Percentiles rank a stretch among this genome's conserved stretches.
Conservation (phyloP, 805 yeast genomes). For the Danielia reshetovae region DNA sequence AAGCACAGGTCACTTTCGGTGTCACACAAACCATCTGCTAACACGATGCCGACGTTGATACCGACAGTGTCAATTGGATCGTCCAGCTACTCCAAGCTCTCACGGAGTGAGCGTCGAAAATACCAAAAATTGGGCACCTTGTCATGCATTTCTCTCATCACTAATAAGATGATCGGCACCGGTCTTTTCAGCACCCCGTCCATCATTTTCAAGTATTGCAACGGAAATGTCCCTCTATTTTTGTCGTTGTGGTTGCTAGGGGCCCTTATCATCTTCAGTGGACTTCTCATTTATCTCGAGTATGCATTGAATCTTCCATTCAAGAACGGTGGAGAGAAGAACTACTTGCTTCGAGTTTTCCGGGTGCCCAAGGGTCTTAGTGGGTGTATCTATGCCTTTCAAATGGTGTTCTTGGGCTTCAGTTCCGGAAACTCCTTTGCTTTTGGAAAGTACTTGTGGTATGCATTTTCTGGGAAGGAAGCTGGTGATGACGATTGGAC, state of each 20-base stretch:
- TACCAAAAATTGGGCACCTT: conserved; percentile 21
- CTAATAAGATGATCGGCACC: conserved; percentile 71
- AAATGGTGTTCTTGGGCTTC: conserved; percentile 55
- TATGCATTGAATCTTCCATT: conserved; percentile 39
- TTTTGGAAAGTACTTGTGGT: conserved; percentile 56
- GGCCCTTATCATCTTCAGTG: conserved; percentile 35
- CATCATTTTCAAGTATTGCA: conserved; percentile 50
- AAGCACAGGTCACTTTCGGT: neutral
- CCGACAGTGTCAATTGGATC: conserved; percentile 9
- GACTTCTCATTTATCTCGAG: conserved; percentile 38
- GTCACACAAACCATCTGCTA: neutral
- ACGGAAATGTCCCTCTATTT: conserved; percentile 36
- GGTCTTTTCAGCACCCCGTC: conserved; percentile 71
- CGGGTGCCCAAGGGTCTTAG: conserved; percentile 29
- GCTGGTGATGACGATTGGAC: conserved; percentile 23
- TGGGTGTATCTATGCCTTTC: conserved; percentile 44
- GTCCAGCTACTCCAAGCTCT: conserved; percentile 7
- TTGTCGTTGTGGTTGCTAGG: conserved; percentile 33
- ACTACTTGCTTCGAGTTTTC: conserved; percentile 35
- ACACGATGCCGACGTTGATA: conserved; percentile 12
- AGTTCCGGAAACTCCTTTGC: conserved; percentile 64
- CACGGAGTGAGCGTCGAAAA: conserved; percentile 4
- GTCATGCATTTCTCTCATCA: conserved; percentile 43
- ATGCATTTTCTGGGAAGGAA: conserved; percentile 26
- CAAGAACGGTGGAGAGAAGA: conserved; percentile 40